A percentile compares a stretch with the other conserved stretches of the same genome.
phyloP scores from a whole-genome alignment of 768 basidiomycete species.

The Peribolospora baueri region DNA sequence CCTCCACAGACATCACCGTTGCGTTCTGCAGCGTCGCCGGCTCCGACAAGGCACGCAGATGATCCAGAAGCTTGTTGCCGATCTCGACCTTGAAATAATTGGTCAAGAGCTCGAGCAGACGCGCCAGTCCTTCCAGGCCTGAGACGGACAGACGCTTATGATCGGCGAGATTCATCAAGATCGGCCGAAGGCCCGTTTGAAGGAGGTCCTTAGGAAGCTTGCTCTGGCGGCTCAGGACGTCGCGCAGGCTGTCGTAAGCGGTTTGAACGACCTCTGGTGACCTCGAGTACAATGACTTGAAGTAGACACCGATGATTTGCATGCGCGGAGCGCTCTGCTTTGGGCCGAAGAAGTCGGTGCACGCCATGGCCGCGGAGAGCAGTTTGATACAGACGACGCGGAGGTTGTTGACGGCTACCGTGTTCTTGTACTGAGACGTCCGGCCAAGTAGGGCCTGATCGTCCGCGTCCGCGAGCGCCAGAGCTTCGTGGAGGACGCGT shows the following conservation, averaged over 20 bases:
- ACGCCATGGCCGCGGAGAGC: conserved; percentile 76
- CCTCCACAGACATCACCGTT: conserved; percentile 24
- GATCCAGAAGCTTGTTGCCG: conserved; percentile 85
- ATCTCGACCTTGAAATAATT: conserved; percentile 99
- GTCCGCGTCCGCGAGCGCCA: conserved; percentile 87
- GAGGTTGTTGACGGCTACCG: conserved; percentile 59
- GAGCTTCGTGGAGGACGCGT: conserved; percentile 70
- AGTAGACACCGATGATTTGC: conserved; percentile 85
- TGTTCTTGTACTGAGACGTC: conserved; percentile 47
- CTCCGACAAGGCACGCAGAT: conserved; percentile 79
- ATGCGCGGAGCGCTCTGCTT: conserved; percentile 51
- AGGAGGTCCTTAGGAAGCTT: conserved; percentile 83
- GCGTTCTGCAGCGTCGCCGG: conserved; percentile 40
- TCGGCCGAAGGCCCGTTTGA: conserved; percentile 83
- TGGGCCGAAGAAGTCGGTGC: conserved; percentile 66
- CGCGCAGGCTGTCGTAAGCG: conserved; percentile 72
- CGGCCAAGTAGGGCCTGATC: conserved; percentile 52
- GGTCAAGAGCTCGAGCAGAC: conserved; percentile 73
- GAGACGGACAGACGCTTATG: conserved; percentile 78
- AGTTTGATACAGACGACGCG: conserved; percentile 83
- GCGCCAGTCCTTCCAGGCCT: conserved; percentile 76
- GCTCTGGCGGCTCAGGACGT: conserved; percentile 67
- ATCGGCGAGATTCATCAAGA: conserved; percentile 92
- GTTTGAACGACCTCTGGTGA: conserved; percentile 80
- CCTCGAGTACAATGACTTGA: conserved; percentile 88